Evolutionary conservation across 768 basidiomycete species (phyloP).

Genomic region (Suillus plorans): DNA sequence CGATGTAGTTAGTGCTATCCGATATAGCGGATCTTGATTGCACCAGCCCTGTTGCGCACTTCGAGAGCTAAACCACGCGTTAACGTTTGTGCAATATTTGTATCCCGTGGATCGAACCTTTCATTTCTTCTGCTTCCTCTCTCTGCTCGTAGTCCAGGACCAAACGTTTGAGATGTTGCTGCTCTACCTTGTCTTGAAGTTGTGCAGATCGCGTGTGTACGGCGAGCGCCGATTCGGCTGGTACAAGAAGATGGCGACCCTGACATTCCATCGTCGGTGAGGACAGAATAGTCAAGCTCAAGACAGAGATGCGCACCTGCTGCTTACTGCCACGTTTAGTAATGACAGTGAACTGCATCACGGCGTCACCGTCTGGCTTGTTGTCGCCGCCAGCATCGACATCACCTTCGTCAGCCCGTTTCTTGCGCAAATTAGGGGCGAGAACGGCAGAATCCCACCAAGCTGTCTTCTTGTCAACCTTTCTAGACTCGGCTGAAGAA

Average conservation of each 20-base stretch:
- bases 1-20: conserved; percentile 42
- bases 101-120: conserved; percentile 44
- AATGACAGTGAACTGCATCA: conserved; percentile 92
- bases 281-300: conserved; percentile 12
- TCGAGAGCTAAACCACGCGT: conserved; percentile 52
- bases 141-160: conserved; percentile 90
- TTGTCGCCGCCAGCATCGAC: conserved; percentile 46
- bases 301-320: conserved; percentile 53
- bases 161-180: conserved; percentile 94
- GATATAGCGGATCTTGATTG: conserved; percentile 76
- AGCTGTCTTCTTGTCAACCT: conserved; percentile 86
- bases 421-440: conserved; percentile 64
- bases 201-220: conserved; percentile 91
- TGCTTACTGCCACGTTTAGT: conserved; percentile 94
- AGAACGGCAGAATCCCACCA: conserved; percentile 89
- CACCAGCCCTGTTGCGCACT: conserved; percentile 62
- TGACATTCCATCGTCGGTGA: conserved; percentile 29
- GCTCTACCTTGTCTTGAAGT: conserved; percentile 91
- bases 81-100: neutral
- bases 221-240: conserved; percentile 83
- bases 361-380: conserved; percentile 26
- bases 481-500: conserved; percentile 76
- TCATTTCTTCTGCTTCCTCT: conserved; percentile 81
- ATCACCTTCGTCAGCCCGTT: conserved; percentile 58
- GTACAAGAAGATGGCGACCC: conserved; percentile 88